phyloP scores from a whole-genome alignment of 202 grass and related monocot species.

The Bolboschoenoplectus hybrid region DNA sequence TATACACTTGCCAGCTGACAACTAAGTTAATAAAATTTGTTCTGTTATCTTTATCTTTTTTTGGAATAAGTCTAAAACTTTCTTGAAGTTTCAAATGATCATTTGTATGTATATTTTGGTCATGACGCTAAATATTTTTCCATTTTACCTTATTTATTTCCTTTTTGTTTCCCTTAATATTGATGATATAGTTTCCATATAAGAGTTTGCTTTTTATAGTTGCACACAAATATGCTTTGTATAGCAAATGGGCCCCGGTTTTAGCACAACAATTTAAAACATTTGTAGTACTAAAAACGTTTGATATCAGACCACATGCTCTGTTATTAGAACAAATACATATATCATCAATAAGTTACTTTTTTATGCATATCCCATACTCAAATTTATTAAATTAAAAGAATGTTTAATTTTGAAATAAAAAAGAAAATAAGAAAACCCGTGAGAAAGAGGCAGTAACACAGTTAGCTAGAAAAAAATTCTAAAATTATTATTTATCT shows the following conservation, averaged over 20 bases:
- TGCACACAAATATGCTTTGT: not conserved
- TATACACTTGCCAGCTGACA: not conserved
- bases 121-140: not conserved
- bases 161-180: not conserved
- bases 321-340: too few relatives aligned
- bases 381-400: not conserved
- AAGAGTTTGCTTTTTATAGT: not conserved
- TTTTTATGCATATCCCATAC: not conserved
- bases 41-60: not conserved
- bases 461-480: too few relatives aligned
- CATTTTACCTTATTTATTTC: not conserved
- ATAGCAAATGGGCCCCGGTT: not conserved
- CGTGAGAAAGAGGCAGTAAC: too few relatives aligned
- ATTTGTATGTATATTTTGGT: not conserved
- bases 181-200: not conserved
- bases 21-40: not conserved
- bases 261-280: not conserved
- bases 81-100: not conserved
- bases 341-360: too few relatives aligned
- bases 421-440: not conserved
- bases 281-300: not conserved
- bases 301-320: not conserved
- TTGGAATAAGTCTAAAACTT: not conserved
- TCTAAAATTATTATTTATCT: too few relatives aligned
- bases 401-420: too few relatives aligned